A percentile compares a stretch with the other conserved stretches of the same genome.
Conservation (phyloP, 768 basidiomycete species). For the Phaeotremella skinneri region DNA sequence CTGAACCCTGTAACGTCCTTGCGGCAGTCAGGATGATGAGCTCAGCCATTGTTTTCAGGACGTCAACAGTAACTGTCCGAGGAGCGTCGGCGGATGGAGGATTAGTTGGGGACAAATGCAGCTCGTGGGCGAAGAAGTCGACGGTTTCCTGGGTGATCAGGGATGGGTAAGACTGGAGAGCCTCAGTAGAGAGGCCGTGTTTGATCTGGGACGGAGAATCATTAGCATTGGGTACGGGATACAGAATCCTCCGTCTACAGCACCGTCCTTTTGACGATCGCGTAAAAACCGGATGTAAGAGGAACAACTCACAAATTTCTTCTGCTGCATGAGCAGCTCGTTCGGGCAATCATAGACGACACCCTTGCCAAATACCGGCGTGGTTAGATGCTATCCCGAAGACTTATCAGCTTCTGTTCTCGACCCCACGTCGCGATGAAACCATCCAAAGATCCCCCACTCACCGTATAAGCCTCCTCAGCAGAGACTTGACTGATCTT, state of each 20-base stretch:
- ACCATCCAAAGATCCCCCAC: slow-evolving; percentile 19
- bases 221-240: background rate
- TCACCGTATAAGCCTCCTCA: slow-evolving; percentile 83
- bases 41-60: slow-evolving; percentile 69
- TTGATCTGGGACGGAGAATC: slow-evolving; percentile 63
- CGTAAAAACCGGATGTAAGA: background rate
- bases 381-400: slow-evolving; percentile 72
- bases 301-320: slow-evolving; percentile 66
- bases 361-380: slow-evolving; percentile 92
- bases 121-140: slow-evolving; percentile 67
- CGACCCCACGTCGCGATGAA: background rate
- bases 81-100: slow-evolving; percentile 11
- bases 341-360: slow-evolving; percentile 98
- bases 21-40: slow-evolving; percentile 94
- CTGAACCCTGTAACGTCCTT: slow-evolving; percentile 86
- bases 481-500: slow-evolving; percentile 88
- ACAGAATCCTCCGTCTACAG: too few species aligned
- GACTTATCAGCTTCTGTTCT: background rate
- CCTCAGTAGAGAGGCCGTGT: slow-evolving; percentile 86
- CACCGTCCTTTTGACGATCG: too few species aligned
- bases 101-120: slow-evolving; percentile 59
- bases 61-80: slow-evolving; percentile 57
- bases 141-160: slow-evolving; percentile 68
- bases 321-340: slow-evolving; percentile 96
- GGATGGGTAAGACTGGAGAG: slow-evolving; percentile 77